phyloP scores from a whole-genome alignment of 2,329 filamentous ascomycete genomes.

The Penicillium sp. region DNA sequence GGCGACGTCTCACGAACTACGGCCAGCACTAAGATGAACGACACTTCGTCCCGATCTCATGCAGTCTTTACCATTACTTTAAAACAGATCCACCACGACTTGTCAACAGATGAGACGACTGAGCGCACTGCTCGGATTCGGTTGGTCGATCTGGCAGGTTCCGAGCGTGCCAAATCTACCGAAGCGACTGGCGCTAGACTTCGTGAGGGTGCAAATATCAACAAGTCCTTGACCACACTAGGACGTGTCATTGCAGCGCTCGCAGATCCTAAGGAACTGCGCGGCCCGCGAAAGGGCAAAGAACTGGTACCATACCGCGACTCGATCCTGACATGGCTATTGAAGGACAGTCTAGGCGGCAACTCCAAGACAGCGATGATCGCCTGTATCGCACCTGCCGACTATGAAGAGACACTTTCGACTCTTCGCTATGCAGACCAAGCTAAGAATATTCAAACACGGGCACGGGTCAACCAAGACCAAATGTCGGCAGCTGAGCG shows the following conservation, averaged over 20 bases:
- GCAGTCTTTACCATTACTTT: constrained; percentile 97
- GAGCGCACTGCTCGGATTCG: constrained; percentile 89
- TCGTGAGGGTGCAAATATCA: constrained; percentile 94
- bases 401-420: constrained; percentile 94
- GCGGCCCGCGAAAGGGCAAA: constrained; percentile 52
- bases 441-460: constrained; percentile 91
- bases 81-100: constrained; percentile 95
- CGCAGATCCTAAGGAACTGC: constrained; percentile 60
- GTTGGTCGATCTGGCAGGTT: constrained; percentile 87
- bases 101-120: constrained; percentile 94
- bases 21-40: constrained; percentile 98
- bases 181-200: constrained; percentile 86
- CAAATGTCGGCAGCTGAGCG: constrained; percentile 84
- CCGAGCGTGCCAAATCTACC: constrained; percentile 87
- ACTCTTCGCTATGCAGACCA: constrained; percentile 96
- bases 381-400: constrained; percentile 85
- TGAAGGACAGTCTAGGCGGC: constrained; percentile 90
- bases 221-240: constrained; percentile 92
- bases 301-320: constrained; percentile 87
- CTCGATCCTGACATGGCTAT: constrained; percentile 71
- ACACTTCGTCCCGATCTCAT: constrained; percentile 90
- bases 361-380: constrained; percentile 99
- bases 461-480: constrained; percentile 91
- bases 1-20: constrained; percentile 81
- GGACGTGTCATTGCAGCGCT: constrained; percentile 92